A percentile compares a stretch with the other conserved stretches of the same genome.
phyloP scores from a whole-genome alignment of 2,329 filamentous ascomycete genomes.

The Rhinocladiella similis region DNA sequence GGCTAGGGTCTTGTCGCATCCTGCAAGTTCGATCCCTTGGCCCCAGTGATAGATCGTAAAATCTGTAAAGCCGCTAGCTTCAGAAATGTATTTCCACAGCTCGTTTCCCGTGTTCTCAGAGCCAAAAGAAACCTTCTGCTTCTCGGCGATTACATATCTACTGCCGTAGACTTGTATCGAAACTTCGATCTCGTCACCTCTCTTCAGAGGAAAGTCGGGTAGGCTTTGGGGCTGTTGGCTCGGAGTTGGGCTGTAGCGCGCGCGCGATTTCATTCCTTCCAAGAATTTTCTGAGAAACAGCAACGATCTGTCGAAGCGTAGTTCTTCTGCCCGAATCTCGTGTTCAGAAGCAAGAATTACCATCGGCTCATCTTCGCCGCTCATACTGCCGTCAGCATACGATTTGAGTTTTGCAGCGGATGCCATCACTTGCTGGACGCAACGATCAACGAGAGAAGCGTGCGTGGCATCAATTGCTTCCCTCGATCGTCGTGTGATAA shows the following conservation, averaged over 20 bases:
- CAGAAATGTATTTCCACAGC: constrained; percentile 65
- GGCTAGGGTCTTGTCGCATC: constrained; percentile 21
- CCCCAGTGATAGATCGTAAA: constrained; percentile 64
- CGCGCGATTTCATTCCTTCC: constrained; percentile 49
- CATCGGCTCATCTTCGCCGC: constrained; percentile 56
- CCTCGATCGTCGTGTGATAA: constrained; percentile 43
- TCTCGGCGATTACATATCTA: constrained; percentile 18
- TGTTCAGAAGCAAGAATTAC: constrained; percentile 50
- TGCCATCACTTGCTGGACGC: constrained; percentile 67
- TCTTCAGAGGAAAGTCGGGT: constrained; percentile 37
- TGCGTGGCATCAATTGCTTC: constrained; percentile 61
- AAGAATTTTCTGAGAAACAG: constrained; percentile 68
- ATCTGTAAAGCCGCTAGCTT: constrained; percentile 73
- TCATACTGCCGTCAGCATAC: constrained; percentile 45
- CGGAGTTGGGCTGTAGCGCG: constrained; percentile 57
- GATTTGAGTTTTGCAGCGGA: constrained; percentile 61
- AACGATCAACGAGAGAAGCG: constrained; percentile 70
- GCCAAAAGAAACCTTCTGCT: constrained; percentile 55
- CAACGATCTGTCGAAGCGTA: constrained; percentile 68
- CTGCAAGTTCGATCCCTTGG: constrained; percentile 18
- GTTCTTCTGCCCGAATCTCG: constrained; percentile 56
- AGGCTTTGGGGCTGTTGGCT: constrained; percentile 57
- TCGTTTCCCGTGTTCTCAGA: constrained; percentile 69
- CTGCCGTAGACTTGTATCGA: constrained; percentile 22
- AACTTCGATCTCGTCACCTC: constrained; percentile 48